Base-by-base conservation (phyloP, 2,329 filamentous ascomycete species). In the Colletotrichum sp. region DNA sequence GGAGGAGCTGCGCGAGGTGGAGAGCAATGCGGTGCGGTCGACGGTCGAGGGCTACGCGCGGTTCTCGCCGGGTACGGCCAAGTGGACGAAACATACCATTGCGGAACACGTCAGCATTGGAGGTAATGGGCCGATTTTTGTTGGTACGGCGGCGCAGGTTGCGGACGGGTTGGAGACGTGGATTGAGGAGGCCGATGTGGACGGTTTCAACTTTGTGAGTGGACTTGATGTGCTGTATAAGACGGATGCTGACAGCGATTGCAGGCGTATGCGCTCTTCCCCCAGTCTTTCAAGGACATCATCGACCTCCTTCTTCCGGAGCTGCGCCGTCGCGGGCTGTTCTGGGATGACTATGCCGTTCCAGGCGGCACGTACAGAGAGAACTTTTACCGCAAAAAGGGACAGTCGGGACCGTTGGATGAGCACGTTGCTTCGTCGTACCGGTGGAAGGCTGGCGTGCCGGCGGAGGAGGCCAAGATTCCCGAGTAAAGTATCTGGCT, bases 1-100 rank as follows among this genome's bases (percentile, higher is more conserved):
- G 18, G 88, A 94, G 80, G 92, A 94, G 80, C 81, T 94, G 75
- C 84, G 92, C 56, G 85, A 91, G 69, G 90, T 93, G 13, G 88
- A 92, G 81, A 90, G 89, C 78, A 92, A 93, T 81, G 92, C 91
- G 2, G 91, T 93, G 70, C 89, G 86, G 72, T 90, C 89, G 13
- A 89, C 88, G 0, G 88, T 92, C 3, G 88, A 91, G 77, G 89
- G 85, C 2, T 90, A 90, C 79, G 87, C 90, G 12, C 87, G 89
- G 60, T 89, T 90, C 61, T 89, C 90, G 0, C 91, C 92, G 0
- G 89, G 87, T 4, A 90, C 91, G 4, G 86, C 89, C 0, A 94
- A 93, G 79, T 95, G 94, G 94, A 95, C 93, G 1, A 94, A 94
- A 81, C 87, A 90, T 64, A 94, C 92, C 0, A 89, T 95, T 7